Base-by-base conservation (phyloP, 768 basidiomycete species). In the Pulveroboletus sp. region DNA sequence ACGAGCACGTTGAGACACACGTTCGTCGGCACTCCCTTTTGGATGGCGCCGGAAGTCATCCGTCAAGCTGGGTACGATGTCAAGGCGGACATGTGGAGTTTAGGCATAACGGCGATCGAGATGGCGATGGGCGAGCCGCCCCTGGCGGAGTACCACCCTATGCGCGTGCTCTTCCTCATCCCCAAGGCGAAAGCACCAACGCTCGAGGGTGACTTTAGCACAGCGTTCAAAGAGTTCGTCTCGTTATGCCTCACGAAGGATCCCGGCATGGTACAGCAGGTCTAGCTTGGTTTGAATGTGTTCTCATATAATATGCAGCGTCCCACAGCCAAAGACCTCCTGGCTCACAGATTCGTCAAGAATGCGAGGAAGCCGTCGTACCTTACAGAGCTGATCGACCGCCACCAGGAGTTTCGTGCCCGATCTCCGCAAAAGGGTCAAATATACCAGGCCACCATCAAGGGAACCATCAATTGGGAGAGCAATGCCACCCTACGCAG, bases 21-120 rank as follows among this genome's bases (percentile, higher is more conserved):
- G 0, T 98, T 99, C 65, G 95, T 99, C 50, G 95, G 93, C 24
- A 94, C 93, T 4, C 93, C 93, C 2, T 94, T 93, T 64, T 95
- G 93, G 93, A 95, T 95, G 93, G 95, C 95, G 3, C 95, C 95
- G 2, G 95, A 98, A 68, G 95, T 98, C 47, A 98, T 98, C 60
- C 85, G 92, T 29, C 93, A 97, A 68, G 88, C 93, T 6, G 95
- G 94, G 1, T 98, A 98, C 69, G 93, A 97, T 63, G 80, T 83
- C 2, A 93, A 93, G 69, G 95, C 95, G 3, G 95, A 98, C 67
- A 86, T 98, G 76, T 98, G 95, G 95, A 93, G 90, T 64, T 73
- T 98, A 43, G 95, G 95, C 19, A 99, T 99, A 66, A 97, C 95
- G 1, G 93, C 93, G 46, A 96, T 97, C 43, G 95, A 97, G 74